Evolutionary conservation across 805 yeast genomes (phyloP).

Genomic region (Metschnikowia cubensis): DNA sequence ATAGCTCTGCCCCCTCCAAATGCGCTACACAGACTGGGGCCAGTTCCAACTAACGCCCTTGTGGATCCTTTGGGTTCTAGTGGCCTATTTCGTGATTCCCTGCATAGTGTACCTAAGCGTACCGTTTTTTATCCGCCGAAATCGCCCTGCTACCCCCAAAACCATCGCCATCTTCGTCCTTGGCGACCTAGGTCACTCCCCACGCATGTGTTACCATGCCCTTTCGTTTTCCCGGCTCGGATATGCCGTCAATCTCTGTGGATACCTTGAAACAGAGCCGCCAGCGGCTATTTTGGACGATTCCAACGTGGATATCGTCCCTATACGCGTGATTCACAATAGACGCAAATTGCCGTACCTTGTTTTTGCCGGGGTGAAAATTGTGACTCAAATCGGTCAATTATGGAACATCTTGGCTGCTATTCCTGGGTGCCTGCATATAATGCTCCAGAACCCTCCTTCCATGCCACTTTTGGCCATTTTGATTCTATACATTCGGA

Average conservation of each 20-base stretch:
- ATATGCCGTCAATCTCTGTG: slow-evolving; percentile 77
- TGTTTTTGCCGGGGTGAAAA: slow-evolving; percentile 56
- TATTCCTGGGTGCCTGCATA: slow-evolving; percentile 59
- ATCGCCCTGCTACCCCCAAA: slow-evolving; percentile 28
- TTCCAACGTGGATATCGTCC: slow-evolving; percentile 48
- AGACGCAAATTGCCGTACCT: slow-evolving; percentile 45
- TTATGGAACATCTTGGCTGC: slow-evolving; percentile 47
- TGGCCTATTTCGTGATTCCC: slow-evolving; percentile 46
- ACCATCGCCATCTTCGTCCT: slow-evolving; percentile 76
- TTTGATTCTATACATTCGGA: slow-evolving; percentile 48
- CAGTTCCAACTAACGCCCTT: slow-evolving; percentile 6
- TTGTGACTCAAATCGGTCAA: slow-evolving; percentile 48
- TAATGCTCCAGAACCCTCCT: slow-evolving; percentile 90
- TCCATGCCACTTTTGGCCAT: slow-evolving; percentile 76
- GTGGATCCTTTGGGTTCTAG: slow-evolving; percentile 45
- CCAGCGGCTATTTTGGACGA: slow-evolving; percentile 50
- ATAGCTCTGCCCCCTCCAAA: neutral
- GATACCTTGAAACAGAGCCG: slow-evolving; percentile 62
- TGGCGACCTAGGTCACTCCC: slow-evolving; percentile 94
- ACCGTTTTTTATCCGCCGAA: slow-evolving; percentile 31
- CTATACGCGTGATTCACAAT: slow-evolving; percentile 42
- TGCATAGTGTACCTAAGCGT: slow-evolving; percentile 37
- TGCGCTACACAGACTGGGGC: slow-evolving; percentile 6
- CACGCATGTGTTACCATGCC: slow-evolving; percentile 91
- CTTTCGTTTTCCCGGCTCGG: slow-evolving; percentile 65